Base-by-base conservation (phyloP, 805 yeast genomes). In the Candida broadrunensis region DNA sequence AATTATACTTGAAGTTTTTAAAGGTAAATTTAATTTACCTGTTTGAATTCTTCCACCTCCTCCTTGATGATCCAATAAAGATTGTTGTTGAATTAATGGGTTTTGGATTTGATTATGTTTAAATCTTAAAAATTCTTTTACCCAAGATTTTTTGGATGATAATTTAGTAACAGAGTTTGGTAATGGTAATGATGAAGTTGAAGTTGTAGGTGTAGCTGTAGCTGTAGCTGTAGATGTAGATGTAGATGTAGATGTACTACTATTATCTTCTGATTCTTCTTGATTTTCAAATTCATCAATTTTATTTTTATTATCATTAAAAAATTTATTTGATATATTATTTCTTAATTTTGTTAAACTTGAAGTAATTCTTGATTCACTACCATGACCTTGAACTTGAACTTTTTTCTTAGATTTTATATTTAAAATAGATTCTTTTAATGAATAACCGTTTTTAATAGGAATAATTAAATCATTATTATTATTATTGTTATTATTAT, bases 121-220 rank as follows among this genome's bases (percentile, higher is more conserved):
- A 35, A 44, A 55, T 18, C 45, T 48, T 32, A 60, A 39, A 38
- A 42, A 60, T 33, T 54, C 60, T 42, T 53, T 51, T 30, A 60
- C 47, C 53, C 60, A 60, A 11, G 61, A 59, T 7, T 50, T 50
- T 24, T 43, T 47, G 3, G 52, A 45, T 17, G 34, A 27, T 7
- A 50, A 16, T 34, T 26, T 39, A 13, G 40, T 26, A 13, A 37
- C 19, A 26, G 33, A 18, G 17, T 9, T 23, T 11, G 21, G 20
- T 13, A 13, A 19, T 18, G 9, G 16, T 15, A n/a, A 23, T 2
- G 30, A 26, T 9, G 29, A 9, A 26, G 14, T 21, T 11, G 21
- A 35, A 27, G n/a, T n/a, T 15, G 30, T n/a, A n/a, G 17, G 27
- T 6, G n/a, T 37, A 25, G 18, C 20, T 14, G 17, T 18, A n/a